Evolutionary conservation across 164 flowering plant genomes (phyloP), one percentile per base, ranked within the genome.

Genomic region (Magnolia changhungtana): DNA sequence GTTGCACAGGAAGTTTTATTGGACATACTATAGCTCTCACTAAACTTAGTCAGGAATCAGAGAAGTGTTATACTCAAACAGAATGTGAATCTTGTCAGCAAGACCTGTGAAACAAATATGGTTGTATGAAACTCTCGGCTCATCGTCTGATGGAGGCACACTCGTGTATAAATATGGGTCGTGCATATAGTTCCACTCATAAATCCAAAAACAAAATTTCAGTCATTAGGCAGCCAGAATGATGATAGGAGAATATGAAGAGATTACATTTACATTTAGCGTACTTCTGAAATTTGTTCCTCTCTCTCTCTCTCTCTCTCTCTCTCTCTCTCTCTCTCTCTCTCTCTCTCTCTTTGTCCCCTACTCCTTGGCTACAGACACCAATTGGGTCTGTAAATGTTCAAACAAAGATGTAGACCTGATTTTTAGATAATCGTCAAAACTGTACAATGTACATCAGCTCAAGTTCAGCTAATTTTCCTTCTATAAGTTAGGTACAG

Each of bases 381-480:
- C 55, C 59, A 70, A 69, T 59, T 24, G 50, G 69, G 74, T 74
- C 63, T 27, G 7, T 21, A 8, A 3, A 31, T 59, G n/a, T 69
- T 49, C 29, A 71, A 71, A 72, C 51, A 55, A 72, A 72, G 24
- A 72, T 18, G 51, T 18, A 9, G n/a, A 55, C 50, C 16, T 63
- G 11, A 11, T 50, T 66, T 19, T 19, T 65, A 49, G n/a, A 63
- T 76, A 49, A 76, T 76, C 50, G 59, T 71, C 59, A 51, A 31
- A 66, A 29, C 72, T 79, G 75, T 79, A 79, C 81, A 79, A 67
- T 72, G 67, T 75, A 65, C 72, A 79, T 79, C 69, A 11, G 37
- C 27, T 75, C 78, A 74, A 24, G 45, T 66, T 23, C 64, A 21
- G 29, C 69, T 37, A 70, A 8, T 52, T 71, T 74, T 64, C 55